Conservation (phyloP, 164 flowering plant species). For the Piper longum region DNA sequence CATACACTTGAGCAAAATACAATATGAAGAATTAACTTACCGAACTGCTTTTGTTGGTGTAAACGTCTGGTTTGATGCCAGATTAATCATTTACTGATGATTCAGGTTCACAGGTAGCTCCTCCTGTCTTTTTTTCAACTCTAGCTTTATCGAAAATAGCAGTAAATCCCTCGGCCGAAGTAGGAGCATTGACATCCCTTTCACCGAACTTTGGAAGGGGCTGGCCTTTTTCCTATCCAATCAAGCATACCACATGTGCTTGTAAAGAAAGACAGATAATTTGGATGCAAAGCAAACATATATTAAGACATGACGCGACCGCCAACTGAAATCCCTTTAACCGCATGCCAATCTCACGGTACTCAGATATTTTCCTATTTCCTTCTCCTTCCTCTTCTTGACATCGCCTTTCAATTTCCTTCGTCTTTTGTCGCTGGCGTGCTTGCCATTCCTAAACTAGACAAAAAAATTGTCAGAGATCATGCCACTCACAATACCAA, state of each 20-base stretch:
- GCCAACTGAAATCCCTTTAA: constrained; percentile 29
- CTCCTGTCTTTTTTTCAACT: constrained; percentile 88
- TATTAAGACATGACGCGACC: no score
- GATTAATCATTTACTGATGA: constrained; percentile 50
- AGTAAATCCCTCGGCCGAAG: constrained; percentile 92
- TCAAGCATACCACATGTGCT: no score
- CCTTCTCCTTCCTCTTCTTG: constrained; percentile 78
- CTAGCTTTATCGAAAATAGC: constrained; percentile 90
- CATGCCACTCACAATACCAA: not conserved
- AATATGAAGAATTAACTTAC: no score
- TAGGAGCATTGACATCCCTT: constrained; percentile 40
- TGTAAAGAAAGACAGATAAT: no score
- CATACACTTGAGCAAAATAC: not conserved
- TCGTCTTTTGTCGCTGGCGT: constrained; percentile 57
- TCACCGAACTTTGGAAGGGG: no score
- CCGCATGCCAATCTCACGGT: constrained; percentile 64
- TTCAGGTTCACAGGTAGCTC: constrained; percentile 32
- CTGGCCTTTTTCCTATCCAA: no score
- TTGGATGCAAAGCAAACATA: no score
- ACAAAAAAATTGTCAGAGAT: constrained; percentile 11
- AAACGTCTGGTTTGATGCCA: constrained; percentile 25
- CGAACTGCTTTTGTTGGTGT: constrained; percentile 36
- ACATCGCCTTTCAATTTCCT: constrained; percentile 44
- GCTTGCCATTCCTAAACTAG: constrained; percentile 90
- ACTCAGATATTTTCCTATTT: constrained; percentile 64